Evolutionary conservation across 1,139 yeast species (phyloP).

Genomic region (Hansenula anomala): DNA sequence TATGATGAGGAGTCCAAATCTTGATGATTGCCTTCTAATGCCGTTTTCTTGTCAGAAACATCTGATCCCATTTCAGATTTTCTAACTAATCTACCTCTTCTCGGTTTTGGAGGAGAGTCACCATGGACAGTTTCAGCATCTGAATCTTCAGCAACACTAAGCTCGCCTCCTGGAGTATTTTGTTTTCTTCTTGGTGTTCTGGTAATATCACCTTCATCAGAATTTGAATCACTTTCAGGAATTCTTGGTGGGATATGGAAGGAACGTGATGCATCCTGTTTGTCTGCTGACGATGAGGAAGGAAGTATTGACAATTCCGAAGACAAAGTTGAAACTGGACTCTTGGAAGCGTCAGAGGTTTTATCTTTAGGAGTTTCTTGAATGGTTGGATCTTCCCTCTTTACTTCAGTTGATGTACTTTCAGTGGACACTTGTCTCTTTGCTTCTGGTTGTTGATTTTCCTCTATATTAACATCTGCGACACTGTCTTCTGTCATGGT

Average conservation of each 20-base stretch:
- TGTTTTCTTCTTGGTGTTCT: not conserved
- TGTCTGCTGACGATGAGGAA: not conserved
- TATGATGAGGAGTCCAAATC: conserved; percentile 7
- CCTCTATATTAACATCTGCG: too few species aligned
- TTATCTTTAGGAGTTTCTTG: too few species aligned
- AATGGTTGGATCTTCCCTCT: too few species aligned
- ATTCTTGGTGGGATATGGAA: not conserved
- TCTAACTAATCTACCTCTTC: conserved; percentile 35
- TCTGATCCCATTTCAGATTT: conserved; percentile 30
- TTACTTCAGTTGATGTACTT: too few species aligned
- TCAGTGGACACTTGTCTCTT: not conserved
- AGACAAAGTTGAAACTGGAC: not conserved
- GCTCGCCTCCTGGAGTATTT: not conserved
- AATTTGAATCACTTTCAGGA: not conserved
- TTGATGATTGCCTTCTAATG: not conserved
- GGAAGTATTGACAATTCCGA: not conserved
- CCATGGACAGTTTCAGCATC: conserved; percentile 48
- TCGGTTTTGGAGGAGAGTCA: conserved; percentile 38
- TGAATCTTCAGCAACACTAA: conserved; percentile 24
- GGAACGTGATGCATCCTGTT: not conserved
- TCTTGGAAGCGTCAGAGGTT: too few species aligned
- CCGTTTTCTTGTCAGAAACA: not conserved
- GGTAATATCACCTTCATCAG: not conserved
- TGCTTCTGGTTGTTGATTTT: not conserved
- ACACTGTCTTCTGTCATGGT: too few species aligned